Base-by-base conservation (phyloP, 495 filamentous ascomycete genomes). In the Xylaria venustula region DNA sequence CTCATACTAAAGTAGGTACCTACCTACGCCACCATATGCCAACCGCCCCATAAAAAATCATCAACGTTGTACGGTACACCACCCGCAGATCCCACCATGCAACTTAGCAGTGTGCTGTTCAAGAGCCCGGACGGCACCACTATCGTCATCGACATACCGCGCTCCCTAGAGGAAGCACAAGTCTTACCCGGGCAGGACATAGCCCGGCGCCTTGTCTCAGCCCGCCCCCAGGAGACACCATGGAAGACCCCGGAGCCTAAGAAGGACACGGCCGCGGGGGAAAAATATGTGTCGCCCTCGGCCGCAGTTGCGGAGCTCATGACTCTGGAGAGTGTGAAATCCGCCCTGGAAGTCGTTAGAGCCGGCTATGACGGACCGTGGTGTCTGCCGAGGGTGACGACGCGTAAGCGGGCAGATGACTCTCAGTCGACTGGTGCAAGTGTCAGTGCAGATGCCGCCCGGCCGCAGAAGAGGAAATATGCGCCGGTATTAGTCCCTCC, bases 201-300 rank as follows among this genome's bases (percentile, higher is more conserved):
- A 34, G 55, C 19, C 26, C 66, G 72, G 30, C 61, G 64, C 53
- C 66, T 81, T 15, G 58, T 77, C 45, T 80, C 77, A 37, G 69
- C 64, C 12, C 46, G 44, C 22, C 74, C 79, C 17, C 65, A 68
- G 22, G 56, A 71, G 32, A 48, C 41, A n/a, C 76, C 79, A 36
- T 81, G 78, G 68, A 49, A 68, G 40, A 77, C 72, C 37, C 79
- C 78, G 52, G 79, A 81, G 58, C 76, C 79, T 25, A 78, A 75
- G 65, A 64, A 55, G 12, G 40, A 14, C 6, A 28, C 58, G n/a
- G 37, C 40, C n/a, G n/a, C n/a, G n/a, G n/a, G n/a, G n/a, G n/a
- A n/a, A 23, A 46, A 46, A 30, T 25, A 64, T 34, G 45, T 45
- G 17, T 63, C 64, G 46, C 63, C 62, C 40, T 71, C 75, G n/a